A percentile compares a stretch with the other conserved stretches of the same genome.
phyloP scores from a whole-genome alignment of 192 early-diverging fungal species.

The Cetraspora pellucida region DNA sequence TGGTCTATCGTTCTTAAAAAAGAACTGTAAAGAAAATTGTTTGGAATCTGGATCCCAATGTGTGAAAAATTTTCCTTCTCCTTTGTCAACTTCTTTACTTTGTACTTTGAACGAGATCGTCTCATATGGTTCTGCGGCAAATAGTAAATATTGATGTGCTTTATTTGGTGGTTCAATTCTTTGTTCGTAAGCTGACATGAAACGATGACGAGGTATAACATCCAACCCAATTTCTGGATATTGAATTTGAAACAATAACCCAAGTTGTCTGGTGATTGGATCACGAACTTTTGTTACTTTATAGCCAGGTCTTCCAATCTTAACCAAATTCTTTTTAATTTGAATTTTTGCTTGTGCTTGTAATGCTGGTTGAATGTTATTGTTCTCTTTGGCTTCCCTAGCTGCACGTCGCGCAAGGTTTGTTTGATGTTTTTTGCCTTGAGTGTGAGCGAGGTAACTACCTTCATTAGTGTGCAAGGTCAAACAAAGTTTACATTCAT shows the following conservation, averaged over 20 bases:
- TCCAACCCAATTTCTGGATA: constrained; percentile 90
- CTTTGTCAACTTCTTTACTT: constrained; percentile 87
- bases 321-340: constrained; percentile 78
- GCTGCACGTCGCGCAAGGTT: constrained; percentile 89
- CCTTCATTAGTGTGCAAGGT: constrained; percentile 92
- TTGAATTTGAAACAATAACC: constrained; percentile 90
- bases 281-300: constrained; percentile 91
- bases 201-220: constrained; percentile 86
- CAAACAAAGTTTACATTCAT: constrained; percentile 83
- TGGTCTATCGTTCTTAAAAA: constrained; percentile 71
- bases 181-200: constrained; percentile 98
- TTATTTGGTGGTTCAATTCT: constrained; percentile 83
- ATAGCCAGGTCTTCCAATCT: constrained; percentile 96
- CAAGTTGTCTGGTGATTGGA: constrained; percentile 82
- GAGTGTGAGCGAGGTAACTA: constrained; percentile 93
- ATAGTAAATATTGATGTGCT: constrained; percentile 88
- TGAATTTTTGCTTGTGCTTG: constrained; percentile 44
- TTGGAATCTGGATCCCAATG: constrained; percentile 92
- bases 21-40: constrained; percentile 89
- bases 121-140: constrained; percentile 97
- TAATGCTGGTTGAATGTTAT: constrained; percentile 49
- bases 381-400: constrained; percentile 75
- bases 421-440: constrained; percentile 97
- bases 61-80: constrained; percentile 87
- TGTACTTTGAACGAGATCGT: constrained; percentile 94